Conservation (phyloP, 352 stramenopile genomes). For the Phytopythium mirpurense region DNA sequence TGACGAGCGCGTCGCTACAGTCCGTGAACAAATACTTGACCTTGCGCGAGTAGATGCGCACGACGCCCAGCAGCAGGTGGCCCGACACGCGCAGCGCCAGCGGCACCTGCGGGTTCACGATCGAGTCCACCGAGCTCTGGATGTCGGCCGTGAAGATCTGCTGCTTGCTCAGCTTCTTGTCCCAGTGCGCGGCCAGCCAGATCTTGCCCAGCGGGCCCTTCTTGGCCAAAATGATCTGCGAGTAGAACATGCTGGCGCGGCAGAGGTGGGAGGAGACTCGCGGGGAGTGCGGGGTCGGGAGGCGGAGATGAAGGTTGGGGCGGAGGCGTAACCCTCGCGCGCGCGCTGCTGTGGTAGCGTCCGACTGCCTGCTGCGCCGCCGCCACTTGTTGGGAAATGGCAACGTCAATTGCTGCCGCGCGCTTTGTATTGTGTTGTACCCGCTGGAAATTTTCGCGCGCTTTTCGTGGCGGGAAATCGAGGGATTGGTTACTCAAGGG, state of each 20-base stretch:
- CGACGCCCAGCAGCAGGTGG: conserved; percentile 97
- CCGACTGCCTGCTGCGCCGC: no score
- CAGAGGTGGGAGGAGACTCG: neutral
- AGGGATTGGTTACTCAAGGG: neutral
- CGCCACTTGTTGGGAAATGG: neutral
- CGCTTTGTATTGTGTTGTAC: no score
- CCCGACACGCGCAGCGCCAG: conserved; percentile 96
- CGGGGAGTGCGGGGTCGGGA: no score
- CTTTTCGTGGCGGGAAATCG: conserved; percentile 2
- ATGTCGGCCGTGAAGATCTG: conserved; percentile 99
- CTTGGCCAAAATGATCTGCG: conserved; percentile 98
- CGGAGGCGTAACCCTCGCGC: no score
- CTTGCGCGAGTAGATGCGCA: conserved; percentile 98
- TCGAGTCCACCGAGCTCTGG: conserved; percentile 93
- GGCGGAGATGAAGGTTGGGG: no score
- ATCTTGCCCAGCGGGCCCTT: conserved; percentile 99
- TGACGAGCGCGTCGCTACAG: conserved; percentile 98
- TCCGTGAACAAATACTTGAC: conserved; percentile 98
- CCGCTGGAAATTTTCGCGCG: neutral
- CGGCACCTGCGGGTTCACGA: conserved; percentile 95
- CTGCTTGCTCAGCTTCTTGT: conserved; percentile 99
- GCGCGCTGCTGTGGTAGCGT: neutral
- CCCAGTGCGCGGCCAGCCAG: conserved; percentile 98
- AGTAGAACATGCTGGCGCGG: conserved; percentile 95
- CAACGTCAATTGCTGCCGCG: neutral